These are phyloP conservation scores for Psilocybe azurescens DNA, from an alignment of 768 basidiomycete species.

Conservation along the genomic window DNA sequence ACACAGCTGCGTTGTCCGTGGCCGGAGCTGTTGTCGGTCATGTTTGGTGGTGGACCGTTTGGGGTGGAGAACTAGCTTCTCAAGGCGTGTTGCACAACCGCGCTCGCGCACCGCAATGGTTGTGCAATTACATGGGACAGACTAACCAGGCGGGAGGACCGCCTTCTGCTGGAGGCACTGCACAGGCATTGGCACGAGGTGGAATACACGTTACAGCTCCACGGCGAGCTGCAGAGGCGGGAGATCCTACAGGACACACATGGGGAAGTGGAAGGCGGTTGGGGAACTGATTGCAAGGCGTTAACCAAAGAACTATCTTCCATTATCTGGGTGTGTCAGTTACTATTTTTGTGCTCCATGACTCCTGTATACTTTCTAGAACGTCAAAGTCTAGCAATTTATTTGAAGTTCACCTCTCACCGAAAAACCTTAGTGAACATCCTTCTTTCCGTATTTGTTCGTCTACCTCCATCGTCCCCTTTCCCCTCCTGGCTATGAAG, in stretches of 20 bases:
- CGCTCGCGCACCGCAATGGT: constrained; percentile 65
- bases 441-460: not conserved
- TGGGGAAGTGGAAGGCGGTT: constrained; percentile 24
- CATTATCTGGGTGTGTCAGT: not conserved
- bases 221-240: constrained; percentile 30
- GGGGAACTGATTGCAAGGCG: not conserved
- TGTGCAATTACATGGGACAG: constrained; percentile 55
- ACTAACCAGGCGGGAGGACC: constrained; percentile 29
- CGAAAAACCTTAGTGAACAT: no score
- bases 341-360: not conserved
- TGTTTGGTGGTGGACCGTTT: constrained; percentile 80
- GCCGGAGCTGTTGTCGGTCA: constrained; percentile 82
- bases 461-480: not conserved
- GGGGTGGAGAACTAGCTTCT: constrained; percentile 51
- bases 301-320: not conserved
- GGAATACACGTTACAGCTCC: constrained; percentile 70
- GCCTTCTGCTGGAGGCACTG: constrained; percentile 31
- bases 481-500: constrained; percentile 10
- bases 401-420: not conserved
- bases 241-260: constrained; percentile 19
- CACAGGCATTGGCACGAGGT: constrained; percentile 40
- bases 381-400: not conserved
- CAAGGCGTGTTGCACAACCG: constrained; percentile 43
- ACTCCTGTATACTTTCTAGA: not conserved
- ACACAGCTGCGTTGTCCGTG: constrained; percentile 57